Evolutionary conservation across 2,329 filamentous ascomycete genomes (phyloP).

Genomic region (Verticillium isaacii): DNA sequence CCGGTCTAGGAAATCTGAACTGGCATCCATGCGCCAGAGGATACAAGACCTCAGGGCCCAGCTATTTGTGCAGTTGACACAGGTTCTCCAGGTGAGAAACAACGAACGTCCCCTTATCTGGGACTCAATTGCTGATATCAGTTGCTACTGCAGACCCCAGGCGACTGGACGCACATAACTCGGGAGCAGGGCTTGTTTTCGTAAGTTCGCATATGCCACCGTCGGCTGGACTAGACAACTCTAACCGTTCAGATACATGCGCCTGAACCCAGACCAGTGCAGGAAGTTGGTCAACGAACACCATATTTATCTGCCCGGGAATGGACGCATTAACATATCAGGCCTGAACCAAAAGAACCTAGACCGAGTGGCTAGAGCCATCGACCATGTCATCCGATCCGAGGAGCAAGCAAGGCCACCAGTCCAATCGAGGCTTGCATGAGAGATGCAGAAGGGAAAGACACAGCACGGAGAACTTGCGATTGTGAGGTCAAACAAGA

Average conservation of each 20-base stretch:
- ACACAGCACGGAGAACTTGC: too few species aligned
- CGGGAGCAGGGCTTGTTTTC: slow-evolving; percentile 6
- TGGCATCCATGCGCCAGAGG: slow-evolving; percentile 2
- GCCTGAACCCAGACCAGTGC: slow-evolving; percentile 2
- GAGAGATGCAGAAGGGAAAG: background rate
- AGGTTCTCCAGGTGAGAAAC: background rate
- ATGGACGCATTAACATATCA: slow-evolving; percentile 6
- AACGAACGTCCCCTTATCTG: background rate
- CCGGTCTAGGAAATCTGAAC: slow-evolving; percentile 1
- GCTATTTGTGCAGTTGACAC: background rate
- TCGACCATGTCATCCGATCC: slow-evolving; percentile 1
- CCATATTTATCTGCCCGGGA: slow-evolving; percentile 4
- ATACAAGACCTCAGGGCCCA: background rate
- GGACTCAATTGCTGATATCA: background rate
- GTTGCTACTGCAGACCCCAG: slow-evolving; percentile 3
- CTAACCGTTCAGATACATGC: slow-evolving; percentile 2
- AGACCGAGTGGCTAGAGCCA: slow-evolving; percentile 1
- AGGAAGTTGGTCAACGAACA: background rate
- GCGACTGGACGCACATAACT: slow-evolving; percentile 6
- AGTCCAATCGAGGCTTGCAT: background rate
- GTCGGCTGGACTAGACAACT: background rate
- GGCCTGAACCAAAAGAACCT: slow-evolving; percentile 3
- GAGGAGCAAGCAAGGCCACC: background rate
- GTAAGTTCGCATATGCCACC: background rate
- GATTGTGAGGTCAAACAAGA: too few species aligned